Evolutionary conservation across 2,329 filamentous ascomycete genomes (phyloP).

Genomic region (Apiospora arundinis): DNA sequence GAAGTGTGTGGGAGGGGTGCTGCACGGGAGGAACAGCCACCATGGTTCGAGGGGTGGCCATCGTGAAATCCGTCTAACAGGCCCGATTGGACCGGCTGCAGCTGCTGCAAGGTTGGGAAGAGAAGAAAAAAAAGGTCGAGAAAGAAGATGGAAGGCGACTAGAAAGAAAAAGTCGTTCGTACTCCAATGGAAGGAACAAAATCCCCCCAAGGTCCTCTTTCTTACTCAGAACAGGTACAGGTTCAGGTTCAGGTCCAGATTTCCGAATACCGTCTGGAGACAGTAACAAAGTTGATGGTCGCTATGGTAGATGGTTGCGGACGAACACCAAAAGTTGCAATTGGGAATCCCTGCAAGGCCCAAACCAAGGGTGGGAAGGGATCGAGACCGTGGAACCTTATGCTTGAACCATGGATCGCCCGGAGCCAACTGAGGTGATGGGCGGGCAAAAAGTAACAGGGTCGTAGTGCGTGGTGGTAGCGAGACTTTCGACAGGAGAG

Average conservation of each 20-base stretch:
- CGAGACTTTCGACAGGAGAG: conserved; percentile 3
- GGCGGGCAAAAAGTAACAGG: not conserved
- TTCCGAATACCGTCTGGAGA: not conserved
- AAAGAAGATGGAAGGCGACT: not conserved
- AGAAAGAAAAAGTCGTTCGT: not conserved
- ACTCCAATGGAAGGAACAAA: not conserved
- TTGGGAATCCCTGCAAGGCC: conserved; percentile 10
- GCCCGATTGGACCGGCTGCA: conserved; percentile 14
- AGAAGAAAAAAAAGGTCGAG: not conserved
- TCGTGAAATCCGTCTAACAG: not conserved
- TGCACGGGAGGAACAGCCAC: not conserved
- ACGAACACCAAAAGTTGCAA: conserved; percentile 11
- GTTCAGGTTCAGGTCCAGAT: not conserved
- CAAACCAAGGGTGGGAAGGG: not conserved
- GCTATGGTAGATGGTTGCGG: not conserved
- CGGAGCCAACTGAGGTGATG: not conserved
- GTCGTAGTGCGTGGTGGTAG: not conserved
- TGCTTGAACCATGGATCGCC: conserved; percentile 5
- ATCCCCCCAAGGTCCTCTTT: not conserved
- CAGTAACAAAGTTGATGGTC: not conserved
- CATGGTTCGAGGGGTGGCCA: conserved; percentile 13
- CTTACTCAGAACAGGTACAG: not conserved
- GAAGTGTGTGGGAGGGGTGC: conserved; percentile 7
- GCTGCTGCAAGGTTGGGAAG: not conserved
- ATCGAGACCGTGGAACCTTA: conserved; percentile 16